These are phyloP conservation scores for Macrotyloma uniflorum DNA, from an alignment of 306 rosid species.

Conservation along the genomic window DNA sequence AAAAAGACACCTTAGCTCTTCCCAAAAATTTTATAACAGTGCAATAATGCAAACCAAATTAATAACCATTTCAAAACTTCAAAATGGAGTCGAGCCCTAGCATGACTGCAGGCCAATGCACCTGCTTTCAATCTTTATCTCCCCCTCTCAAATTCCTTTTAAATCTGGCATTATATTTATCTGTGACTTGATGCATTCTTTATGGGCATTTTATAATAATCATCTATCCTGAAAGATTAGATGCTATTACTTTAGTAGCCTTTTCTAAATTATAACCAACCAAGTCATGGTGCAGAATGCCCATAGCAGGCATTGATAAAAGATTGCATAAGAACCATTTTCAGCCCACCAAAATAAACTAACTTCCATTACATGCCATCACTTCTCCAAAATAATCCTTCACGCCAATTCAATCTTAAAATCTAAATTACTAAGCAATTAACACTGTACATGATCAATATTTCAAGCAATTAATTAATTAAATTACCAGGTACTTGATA, in stretches of 20 bases:
- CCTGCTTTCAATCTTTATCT: neutral
- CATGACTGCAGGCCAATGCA: neutral
- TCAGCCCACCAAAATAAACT: neutral
- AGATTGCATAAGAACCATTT: neutral
- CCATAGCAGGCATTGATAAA: no score
- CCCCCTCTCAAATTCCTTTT: neutral
- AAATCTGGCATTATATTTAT: neutral
- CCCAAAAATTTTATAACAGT: slow-evolving; percentile 24
- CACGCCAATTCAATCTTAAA: slow-evolving; percentile 11
- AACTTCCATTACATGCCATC: neutral
- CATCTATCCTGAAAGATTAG: neutral
- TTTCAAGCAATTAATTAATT: neutral
- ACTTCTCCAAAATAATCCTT: slow-evolving; percentile 1
- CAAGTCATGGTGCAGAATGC: neutral
- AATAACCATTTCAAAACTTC: slow-evolving; percentile 26
- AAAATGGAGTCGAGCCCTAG: neutral
- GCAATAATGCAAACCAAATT: slow-evolving; percentile 24
- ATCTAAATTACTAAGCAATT: neutral
- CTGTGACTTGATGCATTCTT: neutral
- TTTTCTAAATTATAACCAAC: neutral
- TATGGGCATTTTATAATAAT: neutral
- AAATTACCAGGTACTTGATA: slow-evolving; percentile 51
- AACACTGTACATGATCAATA: neutral
- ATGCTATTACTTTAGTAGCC: neutral
- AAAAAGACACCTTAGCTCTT: neutral